Base-by-base conservation (phyloP, 169 alveolate genomes). In the Cyclospora cayetanensis region DNA sequence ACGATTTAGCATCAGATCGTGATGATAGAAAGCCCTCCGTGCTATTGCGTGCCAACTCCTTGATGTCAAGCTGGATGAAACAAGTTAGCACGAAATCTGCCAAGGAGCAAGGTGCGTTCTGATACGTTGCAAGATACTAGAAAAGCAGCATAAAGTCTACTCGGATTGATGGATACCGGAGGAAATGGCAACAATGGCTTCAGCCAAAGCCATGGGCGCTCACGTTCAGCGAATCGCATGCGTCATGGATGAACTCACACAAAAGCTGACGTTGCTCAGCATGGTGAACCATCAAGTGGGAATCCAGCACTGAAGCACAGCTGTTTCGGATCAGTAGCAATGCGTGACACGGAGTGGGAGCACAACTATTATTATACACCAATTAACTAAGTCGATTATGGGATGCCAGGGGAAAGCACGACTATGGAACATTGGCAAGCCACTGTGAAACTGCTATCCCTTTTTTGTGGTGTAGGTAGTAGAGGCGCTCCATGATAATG, bases 161-260 rank as follows among this genome's bases (percentile, higher is more conserved):
- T n/a, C n/a, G n/a, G n/a, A n/a, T n/a, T n/a, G n/a, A n/a, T n/a
- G n/a, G n/a, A n/a, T n/a, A n/a, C n/a, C n/a, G n/a, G n/a, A n/a
- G n/a, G n/a, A 9, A 76, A n/a, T 41, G 29, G 11, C 42, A 25
- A 88, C 50, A 34, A 90, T 90, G 93, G 80, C 93, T 37, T 53
- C 93, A 60, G 68, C 82, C 4, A 90, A 90, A 35, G 39, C 90
- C 34, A 55, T 90, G 84, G 77, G 70, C 79, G 70, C 84, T 18
- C 90, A 90, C 90, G 93, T 84, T 31, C 93, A 76, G 53, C 93
- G 93, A 25, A 84, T 90, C n/a, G 80, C 84, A 27, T 83, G 90
- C 20, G 74, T 90, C 31, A 90, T 77, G 90, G 93, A 90, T n/a
- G 93, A 90, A 83, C 18, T 90, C 46, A 90, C 84, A 22, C 82